Conservation (phyloP, 148 eudicot species). For the Pharnaceum exiguum region DNA sequence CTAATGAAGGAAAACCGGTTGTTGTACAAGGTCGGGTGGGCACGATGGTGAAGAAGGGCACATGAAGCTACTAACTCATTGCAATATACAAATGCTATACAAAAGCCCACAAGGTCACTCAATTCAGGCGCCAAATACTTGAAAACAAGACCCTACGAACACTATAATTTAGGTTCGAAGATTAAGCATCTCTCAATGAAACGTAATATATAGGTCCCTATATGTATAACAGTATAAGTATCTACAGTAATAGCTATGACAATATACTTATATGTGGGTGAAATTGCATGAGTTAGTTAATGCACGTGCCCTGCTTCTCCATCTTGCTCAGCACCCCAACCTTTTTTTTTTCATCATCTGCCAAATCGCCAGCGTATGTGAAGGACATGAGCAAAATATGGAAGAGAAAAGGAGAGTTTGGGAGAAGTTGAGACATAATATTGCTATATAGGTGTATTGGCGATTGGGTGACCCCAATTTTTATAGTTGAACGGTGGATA, state of each 20-base stretch:
- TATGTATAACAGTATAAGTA: background rate
- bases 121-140: too few species aligned
- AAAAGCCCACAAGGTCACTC: too few species aligned
- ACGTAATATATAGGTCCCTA: background rate
- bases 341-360: background rate
- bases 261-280: background rate
- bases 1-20: background rate
- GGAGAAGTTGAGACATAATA: slow-evolving; percentile 19
- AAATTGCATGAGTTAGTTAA: slow-evolving; percentile 56
- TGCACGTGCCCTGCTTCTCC: slow-evolving; percentile 99
- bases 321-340: slow-evolving; percentile 82
- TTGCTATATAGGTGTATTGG: background rate
- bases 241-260: background rate
- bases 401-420: background rate
- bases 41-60: slow-evolving; percentile 99
- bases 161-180: too few species aligned
- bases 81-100: too few species aligned
- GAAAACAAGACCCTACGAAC: too few species aligned
- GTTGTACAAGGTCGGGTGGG: slow-evolving; percentile 54
- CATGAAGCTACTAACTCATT: slow-evolving; percentile 85
- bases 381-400: slow-evolving; percentile 1
- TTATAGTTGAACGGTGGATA: slow-evolving; percentile 11
- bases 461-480: slow-evolving; percentile 12
- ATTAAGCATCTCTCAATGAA: too few species aligned
- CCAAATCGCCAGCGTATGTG: too few species aligned